A percentile compares a stretch with the other conserved stretches of the same genome.
These are phyloP conservation scores for Pisolithus orientalis DNA, from an alignment of 768 basidiomycete genomes.

Conservation along the genomic window DNA sequence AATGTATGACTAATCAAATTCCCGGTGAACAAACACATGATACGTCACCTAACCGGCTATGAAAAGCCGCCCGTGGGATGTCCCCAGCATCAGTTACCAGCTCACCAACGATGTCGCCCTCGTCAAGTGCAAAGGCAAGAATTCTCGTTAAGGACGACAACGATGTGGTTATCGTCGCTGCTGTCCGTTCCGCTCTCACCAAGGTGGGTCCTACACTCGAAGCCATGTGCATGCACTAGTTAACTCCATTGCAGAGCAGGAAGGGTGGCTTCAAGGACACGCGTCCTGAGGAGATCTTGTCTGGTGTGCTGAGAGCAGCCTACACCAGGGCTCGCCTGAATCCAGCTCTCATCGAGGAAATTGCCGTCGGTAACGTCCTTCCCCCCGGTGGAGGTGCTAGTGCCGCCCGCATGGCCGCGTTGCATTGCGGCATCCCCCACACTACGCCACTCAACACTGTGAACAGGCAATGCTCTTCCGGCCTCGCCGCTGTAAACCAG, in stretches of 20 bases:
- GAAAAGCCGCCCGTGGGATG: constrained; percentile 7
- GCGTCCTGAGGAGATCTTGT: constrained; percentile 73
- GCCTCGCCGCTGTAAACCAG: constrained; percentile 74
- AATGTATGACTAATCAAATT: too few relatives aligned
- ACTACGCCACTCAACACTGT: constrained; percentile 72
- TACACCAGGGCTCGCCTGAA: constrained; percentile 64
- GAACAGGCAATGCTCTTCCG: constrained; percentile 89
- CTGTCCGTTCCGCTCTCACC: constrained; percentile 87
- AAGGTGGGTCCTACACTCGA: constrained; percentile 46
- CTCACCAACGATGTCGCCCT: constrained; percentile 13
- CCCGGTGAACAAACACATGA: constrained; percentile 6
- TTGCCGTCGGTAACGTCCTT: constrained; percentile 84
- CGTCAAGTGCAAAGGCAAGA: constrained; percentile 40
- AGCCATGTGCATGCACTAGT: not conserved
- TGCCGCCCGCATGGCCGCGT: constrained; percentile 78
- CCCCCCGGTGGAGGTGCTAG: constrained; percentile 68
- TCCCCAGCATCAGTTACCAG: not conserved
- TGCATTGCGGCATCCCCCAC: constrained; percentile 81
- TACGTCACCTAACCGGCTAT: constrained; percentile 7
- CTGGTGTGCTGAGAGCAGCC: constrained; percentile 67
- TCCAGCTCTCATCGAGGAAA: constrained; percentile 78
- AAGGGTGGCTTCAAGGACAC: constrained; percentile 94
- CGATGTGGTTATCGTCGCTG: constrained; percentile 88
- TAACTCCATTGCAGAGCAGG: constrained; percentile 42
- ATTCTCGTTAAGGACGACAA: constrained; percentile 70